Base-by-base conservation (phyloP, 208 protist genomes). In the Leishmania martiniquensis region DNA sequence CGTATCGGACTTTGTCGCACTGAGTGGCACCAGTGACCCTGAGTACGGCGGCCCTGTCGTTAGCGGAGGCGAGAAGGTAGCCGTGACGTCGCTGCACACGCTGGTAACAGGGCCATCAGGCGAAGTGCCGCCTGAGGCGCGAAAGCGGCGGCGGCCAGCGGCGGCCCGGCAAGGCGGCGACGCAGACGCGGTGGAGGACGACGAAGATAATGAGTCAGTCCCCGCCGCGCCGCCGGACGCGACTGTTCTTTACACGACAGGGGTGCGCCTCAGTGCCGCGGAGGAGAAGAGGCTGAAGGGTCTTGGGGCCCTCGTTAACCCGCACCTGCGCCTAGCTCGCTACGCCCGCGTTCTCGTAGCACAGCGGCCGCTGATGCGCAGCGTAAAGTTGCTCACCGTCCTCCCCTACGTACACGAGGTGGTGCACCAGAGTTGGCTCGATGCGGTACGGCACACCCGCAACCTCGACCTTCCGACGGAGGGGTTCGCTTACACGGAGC, bases 351-450 rank as follows among this genome's bases (percentile, higher is more conserved):
- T 90, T 20, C 80, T 96, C 17, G 89, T 94, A 4, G 87, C 85
- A 63, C 73, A 87, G 45, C 73, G 67, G 15, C 89, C 87, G 52
- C 87, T 96, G n/a, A 75, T 86, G 72, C 86, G 92, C 42, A 96
- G 92, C 49, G 82, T 96, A 32, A 96, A 96, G 75, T 81, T 96
- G 63, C 81, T 96, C 42, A 91, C 90, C 0, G 89, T 89, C 32
- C 76, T 94, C 45, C 90, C 90, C 1, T 91, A 81, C 52, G 81
- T 94, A 10, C 32, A 87, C 3, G 62, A 81, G 20, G 51, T 96
- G 1, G 90, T 93, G 71, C 52, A 88, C 9, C 54, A 77, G 17
- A 59, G 71, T 10, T 96, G 92, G 90, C 83, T 96, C 34, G 65
- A 89, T 55, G 86, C 80, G 29, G 76, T 87, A 45, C 72, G 94